Evolutionary conservation across 148 eudicot genomes (phyloP), one percentile per base, ranked within the genome.

Genomic region (Heliamphora exappendiculata): DNA sequence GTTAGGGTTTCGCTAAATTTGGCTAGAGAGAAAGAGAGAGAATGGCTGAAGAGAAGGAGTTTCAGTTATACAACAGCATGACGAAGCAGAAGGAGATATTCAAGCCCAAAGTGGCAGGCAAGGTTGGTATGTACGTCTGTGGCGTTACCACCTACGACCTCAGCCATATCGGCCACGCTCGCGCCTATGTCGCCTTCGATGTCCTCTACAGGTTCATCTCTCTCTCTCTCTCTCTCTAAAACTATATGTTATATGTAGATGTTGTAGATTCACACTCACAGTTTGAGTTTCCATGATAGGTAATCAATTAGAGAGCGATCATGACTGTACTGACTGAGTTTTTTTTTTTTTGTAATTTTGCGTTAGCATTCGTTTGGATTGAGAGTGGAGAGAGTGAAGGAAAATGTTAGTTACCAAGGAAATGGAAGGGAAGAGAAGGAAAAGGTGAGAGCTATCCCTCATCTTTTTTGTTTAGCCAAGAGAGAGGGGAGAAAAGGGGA

Each of bases 101-200:
- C 76, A 78, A 49, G 26, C 81, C 96, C 1, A 83, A 77, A 37
- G 84, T 70, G 17, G 80, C 87, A 1, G 90, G 89, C 53, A 85
- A 88, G 70, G 98, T 91, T 11, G 78, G 88, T 20, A 89, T 93
- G 96, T 93, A 93, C 81, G 82, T 93, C 24, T 93, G 96, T 63
- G 98, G 98, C 66, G 88, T 93, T 45, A 91, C 96, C 14, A 76
- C 93, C 3, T 93, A 93, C 74, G 96, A 91, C 70, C 78, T 71
- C 78, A 91, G 93, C 79, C 96, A 91, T 39, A 87, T 93, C 74
- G 98, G 98, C 57, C 98, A 93, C 78, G 98, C 96, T 68, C 85
- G 96, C 22, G 96, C 98, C 68, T 93, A 93, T 37, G 93, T 91
- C 14, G 93, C 98, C 45, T 91, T 93, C 72, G 98, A 93, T 78